These are phyloP conservation scores for Lasiodiplodia sp. DNA, from an alignment of 2,329 filamentous ascomycete genomes.

Conservation along the genomic window DNA sequence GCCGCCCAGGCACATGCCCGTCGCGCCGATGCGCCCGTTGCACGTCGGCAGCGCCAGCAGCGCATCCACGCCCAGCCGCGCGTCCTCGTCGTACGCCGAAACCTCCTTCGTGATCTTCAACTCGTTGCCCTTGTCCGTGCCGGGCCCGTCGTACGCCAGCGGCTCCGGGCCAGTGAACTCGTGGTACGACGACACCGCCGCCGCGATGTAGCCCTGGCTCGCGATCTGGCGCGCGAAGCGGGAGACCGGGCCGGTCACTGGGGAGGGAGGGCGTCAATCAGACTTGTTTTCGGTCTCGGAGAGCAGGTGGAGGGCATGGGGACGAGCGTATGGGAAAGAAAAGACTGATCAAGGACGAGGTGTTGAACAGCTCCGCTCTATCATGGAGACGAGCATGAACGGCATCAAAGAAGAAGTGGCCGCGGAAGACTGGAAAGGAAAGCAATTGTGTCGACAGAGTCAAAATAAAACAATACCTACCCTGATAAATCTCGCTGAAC, in stretches of 20 bases:
- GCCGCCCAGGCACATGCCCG: conserved; percentile 92
- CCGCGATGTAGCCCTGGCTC: conserved; percentile 91
- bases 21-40: conserved; percentile 79
- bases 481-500: conserved; percentile 96
- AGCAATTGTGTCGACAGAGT: neutral
- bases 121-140: conserved; percentile 85
- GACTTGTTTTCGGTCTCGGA: conserved; percentile 7
- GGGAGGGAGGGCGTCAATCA: conserved; percentile 44
- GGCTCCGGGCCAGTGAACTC: conserved; percentile 88
- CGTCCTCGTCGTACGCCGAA: conserved; percentile 77
- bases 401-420: neutral
- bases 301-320: neutral
- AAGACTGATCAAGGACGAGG: neutral
- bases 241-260: conserved; percentile 88
- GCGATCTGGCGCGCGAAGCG: conserved; percentile 92
- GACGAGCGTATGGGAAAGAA: neutral
- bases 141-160: conserved; percentile 83
- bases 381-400: too few relatives aligned
- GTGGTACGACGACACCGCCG: conserved; percentile 88
- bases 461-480: conserved; percentile 52
- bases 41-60: conserved; percentile 57
- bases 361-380: too few relatives aligned
- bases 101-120: conserved; percentile 88
- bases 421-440: neutral
- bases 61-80: conserved; percentile 51